phyloP scores from a whole-genome alignment of 2,329 filamentous ascomycete genomes.

The Claviceps humidiphila region DNA sequence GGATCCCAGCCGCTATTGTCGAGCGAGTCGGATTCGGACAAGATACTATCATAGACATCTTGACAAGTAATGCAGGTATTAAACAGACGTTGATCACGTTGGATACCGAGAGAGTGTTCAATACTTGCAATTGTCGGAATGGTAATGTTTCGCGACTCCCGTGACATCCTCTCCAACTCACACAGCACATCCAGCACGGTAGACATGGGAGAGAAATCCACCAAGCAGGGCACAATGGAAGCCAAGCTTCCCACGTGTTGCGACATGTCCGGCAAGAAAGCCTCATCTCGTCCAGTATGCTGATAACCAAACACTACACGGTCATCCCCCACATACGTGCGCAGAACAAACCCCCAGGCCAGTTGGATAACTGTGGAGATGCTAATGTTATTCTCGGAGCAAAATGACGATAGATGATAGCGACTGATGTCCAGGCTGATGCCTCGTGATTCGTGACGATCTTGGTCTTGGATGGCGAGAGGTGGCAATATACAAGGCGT shows the following conservation, averaged over 20 bases:
- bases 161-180: slow-evolving; percentile 17
- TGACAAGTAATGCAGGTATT: slow-evolving; percentile 38
- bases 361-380: slow-evolving; percentile 39
- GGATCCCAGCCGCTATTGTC: slow-evolving; percentile 7
- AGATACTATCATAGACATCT: slow-evolving; percentile 19
- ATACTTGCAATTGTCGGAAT: slow-evolving; percentile 32
- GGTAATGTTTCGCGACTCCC: slow-evolving; percentile 22
- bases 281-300: slow-evolving; percentile 29
- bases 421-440: slow-evolving; percentile 28
- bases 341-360: slow-evolving; percentile 46
- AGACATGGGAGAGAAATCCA: slow-evolving; percentile 19
- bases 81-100: slow-evolving; percentile 31
- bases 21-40: slow-evolving; percentile 7
- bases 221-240: slow-evolving; percentile 21
- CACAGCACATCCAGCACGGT: slow-evolving; percentile 20
- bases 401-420: slow-evolving; percentile 30
- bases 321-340: slow-evolving; percentile 38
- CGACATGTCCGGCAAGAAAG: slow-evolving; percentile 26
- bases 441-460: slow-evolving; percentile 20
- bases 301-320: slow-evolving; percentile 43
- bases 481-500: slow-evolving; percentile 34
- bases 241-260: slow-evolving; percentile 34
- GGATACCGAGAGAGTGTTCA: slow-evolving; percentile 30
- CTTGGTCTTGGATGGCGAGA: slow-evolving; percentile 16
- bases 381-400: slow-evolving; percentile 24